A percentile compares a stretch with the other conserved stretches of the same genome.
phyloP scores from a whole-genome alignment of 768 basidiomycete genomes.

The Favolaschia claudopus region DNA sequence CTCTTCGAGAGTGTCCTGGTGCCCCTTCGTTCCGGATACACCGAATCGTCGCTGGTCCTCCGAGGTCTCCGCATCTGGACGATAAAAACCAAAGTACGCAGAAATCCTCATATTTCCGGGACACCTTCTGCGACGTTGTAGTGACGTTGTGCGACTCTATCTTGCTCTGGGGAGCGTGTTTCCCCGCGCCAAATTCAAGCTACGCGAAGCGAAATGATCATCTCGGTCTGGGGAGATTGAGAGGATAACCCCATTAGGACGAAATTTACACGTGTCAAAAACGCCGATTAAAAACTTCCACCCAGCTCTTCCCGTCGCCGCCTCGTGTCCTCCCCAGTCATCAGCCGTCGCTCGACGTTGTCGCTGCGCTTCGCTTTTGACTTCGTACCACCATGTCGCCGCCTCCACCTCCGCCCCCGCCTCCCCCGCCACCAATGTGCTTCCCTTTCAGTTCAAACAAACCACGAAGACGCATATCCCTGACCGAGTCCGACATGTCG shows the following conservation, averaged over 20 bases:
- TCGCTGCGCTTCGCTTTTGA: conserved; percentile 27
- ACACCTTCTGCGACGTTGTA: not conserved
- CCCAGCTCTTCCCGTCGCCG: not conserved
- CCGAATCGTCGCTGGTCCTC: conserved; percentile 7
- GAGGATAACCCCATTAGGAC: conserved; percentile 1
- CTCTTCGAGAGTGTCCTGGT: conserved; percentile 19
- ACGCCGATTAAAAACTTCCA: conserved; percentile 10
- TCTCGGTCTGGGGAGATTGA: not conserved
- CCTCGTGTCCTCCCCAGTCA: conserved; percentile 16
- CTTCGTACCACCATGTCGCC: conserved; percentile 53
- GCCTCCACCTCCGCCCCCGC: conserved; percentile 56
- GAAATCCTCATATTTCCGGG: conserved; percentile 4
- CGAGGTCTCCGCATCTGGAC: conserved; percentile 7
- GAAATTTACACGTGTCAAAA: conserved; percentile 10
- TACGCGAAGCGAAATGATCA: not conserved
- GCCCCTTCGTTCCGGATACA: conserved; percentile 1
- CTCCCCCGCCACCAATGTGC: conserved; percentile 61
- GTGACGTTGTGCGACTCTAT: not conserved
- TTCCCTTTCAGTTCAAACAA: conserved; percentile 64
- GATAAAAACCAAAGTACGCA: not conserved
- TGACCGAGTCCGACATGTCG: conserved; percentile 47
- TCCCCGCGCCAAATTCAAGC: not conserved
- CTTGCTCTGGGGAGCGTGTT: conserved; percentile 1
- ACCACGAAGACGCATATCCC: conserved; percentile 55
- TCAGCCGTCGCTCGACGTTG: not conserved